Evolutionary conservation across 805 yeast genomes (phyloP).

Genomic region (Candida bentonensis): DNA sequence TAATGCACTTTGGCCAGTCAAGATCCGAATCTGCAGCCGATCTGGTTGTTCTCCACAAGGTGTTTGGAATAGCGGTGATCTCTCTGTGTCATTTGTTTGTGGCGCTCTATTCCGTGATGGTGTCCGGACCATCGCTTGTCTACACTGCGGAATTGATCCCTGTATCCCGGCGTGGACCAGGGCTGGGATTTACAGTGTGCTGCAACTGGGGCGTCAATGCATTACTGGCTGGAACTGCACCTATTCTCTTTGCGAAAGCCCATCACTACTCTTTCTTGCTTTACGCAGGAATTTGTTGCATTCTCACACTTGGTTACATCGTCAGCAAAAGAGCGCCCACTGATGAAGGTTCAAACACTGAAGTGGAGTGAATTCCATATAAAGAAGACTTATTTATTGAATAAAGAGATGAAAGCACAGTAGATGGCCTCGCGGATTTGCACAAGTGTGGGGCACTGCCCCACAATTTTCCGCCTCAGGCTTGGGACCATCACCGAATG

Average conservation of each 20-base stretch:
- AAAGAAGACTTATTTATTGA: too few relatives aligned
- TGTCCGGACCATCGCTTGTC: slow-evolving; percentile 13
- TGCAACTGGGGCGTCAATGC: not conserved
- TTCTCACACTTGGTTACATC: not conserved
- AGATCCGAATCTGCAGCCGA: not conserved
- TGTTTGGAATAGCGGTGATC: slow-evolving; percentile 8
- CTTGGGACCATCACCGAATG: too few relatives aligned
- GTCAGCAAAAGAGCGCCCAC: not conserved
- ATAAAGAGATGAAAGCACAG: too few relatives aligned
- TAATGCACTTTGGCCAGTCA: slow-evolving; percentile 1
- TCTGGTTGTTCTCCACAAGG: not conserved
- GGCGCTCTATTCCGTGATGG: slow-evolving; percentile 9
- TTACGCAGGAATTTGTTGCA: not conserved
- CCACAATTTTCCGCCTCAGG: too few relatives aligned
- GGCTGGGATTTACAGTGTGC: not conserved
- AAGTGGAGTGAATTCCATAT: too few relatives aligned
- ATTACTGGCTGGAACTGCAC: not conserved
- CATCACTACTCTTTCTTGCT: not conserved
- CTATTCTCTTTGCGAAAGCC: not conserved
- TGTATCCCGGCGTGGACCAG: not conserved
- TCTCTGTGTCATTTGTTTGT: slow-evolving; percentile 10
- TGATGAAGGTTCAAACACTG: too few relatives aligned
- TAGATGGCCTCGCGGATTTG: too few relatives aligned
- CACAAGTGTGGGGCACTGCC: too few relatives aligned
- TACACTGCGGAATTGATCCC: slow-evolving; percentile 13